These are phyloP conservation scores for Debaryomyces prosopidis DNA, from an alignment of 805 yeast genomes.

Conservation along the genomic window DNA sequence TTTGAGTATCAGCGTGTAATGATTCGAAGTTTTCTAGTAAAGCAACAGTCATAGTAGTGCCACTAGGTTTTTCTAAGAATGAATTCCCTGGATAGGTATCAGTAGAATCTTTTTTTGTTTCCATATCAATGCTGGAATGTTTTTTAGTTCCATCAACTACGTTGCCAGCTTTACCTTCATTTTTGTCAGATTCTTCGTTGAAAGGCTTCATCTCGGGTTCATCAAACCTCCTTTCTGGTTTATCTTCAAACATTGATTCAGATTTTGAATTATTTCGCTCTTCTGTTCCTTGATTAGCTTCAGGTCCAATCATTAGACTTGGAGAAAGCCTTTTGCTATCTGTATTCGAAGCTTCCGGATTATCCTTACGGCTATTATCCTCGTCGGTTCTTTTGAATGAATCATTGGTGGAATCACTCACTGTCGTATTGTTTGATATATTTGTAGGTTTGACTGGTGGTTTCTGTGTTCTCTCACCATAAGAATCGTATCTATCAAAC, in stretches of 20 bases:
- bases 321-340: not conserved
- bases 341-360: not conserved
- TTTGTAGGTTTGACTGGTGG: constrained; percentile 1
- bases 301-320: too few species aligned
- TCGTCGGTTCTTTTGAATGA: not conserved
- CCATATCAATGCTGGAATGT: too few species aligned
- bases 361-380: not conserved
- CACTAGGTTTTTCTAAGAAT: too few species aligned
- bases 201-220: not conserved
- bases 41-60: too few species aligned
- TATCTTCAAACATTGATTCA: not conserved
- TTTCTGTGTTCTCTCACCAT: constrained; percentile 5
- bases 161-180: too few species aligned
- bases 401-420: not conserved
- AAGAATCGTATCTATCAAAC: constrained; percentile 21
- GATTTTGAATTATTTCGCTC: not conserved
- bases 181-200: too few species aligned
- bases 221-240: constrained; percentile 1
- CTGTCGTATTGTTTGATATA: constrained; percentile 2
- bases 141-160: too few species aligned
- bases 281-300: not conserved
- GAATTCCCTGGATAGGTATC: too few species aligned
- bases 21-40: too few species aligned
- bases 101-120: too few species aligned
- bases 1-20: not conserved